Conservation (phyloP, 805 yeast species). For the Candida khao-thaluensis region DNA sequence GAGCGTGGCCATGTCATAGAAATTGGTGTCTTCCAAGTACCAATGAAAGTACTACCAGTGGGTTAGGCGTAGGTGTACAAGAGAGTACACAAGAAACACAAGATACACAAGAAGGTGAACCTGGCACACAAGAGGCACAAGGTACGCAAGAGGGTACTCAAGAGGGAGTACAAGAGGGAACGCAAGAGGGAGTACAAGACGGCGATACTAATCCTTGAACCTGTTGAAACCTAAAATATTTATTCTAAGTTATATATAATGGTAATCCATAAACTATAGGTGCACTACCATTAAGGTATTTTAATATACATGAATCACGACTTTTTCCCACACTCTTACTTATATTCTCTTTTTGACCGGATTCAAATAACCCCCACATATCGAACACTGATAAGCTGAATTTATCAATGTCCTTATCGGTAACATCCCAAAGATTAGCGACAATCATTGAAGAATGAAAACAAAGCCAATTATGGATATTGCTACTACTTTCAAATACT, state of each 20-base stretch:
- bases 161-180: too few species aligned
- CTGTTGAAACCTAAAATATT: background rate
- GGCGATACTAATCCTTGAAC: too few species aligned
- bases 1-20: slow-evolving; percentile 90
- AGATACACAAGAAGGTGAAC: background rate
- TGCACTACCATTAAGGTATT: slow-evolving; percentile 85
- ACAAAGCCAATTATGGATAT: slow-evolving; percentile 67
- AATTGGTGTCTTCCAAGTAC: slow-evolving; percentile 79
- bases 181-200: too few species aligned
- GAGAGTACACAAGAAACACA: background rate
- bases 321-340: slow-evolving; percentile 60
- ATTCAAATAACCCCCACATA: slow-evolving; percentile 58
- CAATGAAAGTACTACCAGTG: slow-evolving; percentile 1
- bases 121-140: too few species aligned
- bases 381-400: slow-evolving; percentile 63
- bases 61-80: slow-evolving; percentile 5
- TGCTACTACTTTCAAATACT: slow-evolving; percentile 69
- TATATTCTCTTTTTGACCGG: slow-evolving; percentile 25
- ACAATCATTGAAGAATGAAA: slow-evolving; percentile 83
- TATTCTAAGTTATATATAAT: slow-evolving; percentile 20
- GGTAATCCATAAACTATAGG: slow-evolving; percentile 92
- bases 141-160: too few species aligned
- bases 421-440: slow-evolving; percentile 94
- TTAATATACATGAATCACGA: slow-evolving; percentile 66
- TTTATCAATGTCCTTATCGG: slow-evolving; percentile 90